A percentile compares a stretch with the other conserved stretches of the same genome.
phyloP scores from a whole-genome alignment of 306 rosid genomes.

The Glycine soja region DNA sequence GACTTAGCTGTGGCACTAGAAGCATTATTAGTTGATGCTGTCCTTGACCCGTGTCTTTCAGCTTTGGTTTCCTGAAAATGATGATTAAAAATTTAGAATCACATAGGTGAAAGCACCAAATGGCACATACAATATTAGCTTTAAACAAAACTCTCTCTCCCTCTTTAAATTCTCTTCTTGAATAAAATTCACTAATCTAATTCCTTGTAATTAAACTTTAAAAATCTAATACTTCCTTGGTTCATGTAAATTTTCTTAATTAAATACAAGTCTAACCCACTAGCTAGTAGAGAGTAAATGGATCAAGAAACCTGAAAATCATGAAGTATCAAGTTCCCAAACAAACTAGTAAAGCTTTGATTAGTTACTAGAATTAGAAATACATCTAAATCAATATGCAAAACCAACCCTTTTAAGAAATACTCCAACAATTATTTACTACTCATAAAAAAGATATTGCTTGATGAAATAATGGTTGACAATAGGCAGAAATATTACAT shows the following conservation, averaged over 20 bases:
- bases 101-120: conserved; percentile 7
- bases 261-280: neutral
- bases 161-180: conserved; percentile 3
- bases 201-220: neutral
- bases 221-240: conserved; percentile 4
- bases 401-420: conserved; percentile 12
- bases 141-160: neutral
- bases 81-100: conserved; percentile 32
- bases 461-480: conserved; percentile 11
- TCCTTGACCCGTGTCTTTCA: conserved; percentile 68
- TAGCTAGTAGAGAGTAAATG: neutral
- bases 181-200: conserved; percentile 17
- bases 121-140: neutral
- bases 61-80: conserved; percentile 59
- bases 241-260: conserved; percentile 33
- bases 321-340: conserved; percentile 24
- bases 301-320: conserved; percentile 14
- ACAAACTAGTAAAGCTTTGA: neutral
- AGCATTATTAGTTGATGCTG: conserved; percentile 54
- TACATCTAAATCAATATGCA: conserved; percentile 33
- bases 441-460: conserved; percentile 10
- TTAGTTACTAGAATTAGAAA: conserved; percentile 11
- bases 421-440: conserved; percentile 20
- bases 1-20: conserved; percentile 59
- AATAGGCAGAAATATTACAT: conserved; percentile 26